These are phyloP conservation scores for Vitis riparia DNA, from an alignment of 164 flowering plant genomes.

Conservation along the genomic window DNA sequence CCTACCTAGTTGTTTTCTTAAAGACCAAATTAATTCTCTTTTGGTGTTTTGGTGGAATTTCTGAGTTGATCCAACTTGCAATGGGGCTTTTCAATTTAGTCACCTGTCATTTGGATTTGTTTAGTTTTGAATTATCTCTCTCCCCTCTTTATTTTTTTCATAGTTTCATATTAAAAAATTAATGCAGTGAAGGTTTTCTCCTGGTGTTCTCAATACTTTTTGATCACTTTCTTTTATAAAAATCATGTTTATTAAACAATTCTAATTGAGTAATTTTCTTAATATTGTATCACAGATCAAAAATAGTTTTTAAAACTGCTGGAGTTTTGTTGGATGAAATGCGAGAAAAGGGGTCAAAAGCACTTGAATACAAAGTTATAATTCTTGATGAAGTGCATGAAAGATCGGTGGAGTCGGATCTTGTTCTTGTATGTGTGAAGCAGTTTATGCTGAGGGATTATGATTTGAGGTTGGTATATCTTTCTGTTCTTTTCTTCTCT, in stretches of 20 bases:
- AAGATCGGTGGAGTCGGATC: slow-evolving; percentile 98
- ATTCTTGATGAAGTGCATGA: slow-evolving; percentile 99
- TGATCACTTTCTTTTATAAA: not conserved
- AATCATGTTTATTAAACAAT: no score
- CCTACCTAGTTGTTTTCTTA: no score
- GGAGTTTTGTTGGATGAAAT: slow-evolving; percentile 97
- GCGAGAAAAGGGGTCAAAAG: slow-evolving; percentile 81
- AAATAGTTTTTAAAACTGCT: slow-evolving; percentile 90
- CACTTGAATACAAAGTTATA: slow-evolving; percentile 82
- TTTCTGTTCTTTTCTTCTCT: not conserved
- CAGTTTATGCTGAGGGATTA: slow-evolving; percentile 74
- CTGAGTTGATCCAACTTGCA: no score
- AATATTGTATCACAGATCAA: slow-evolving; percentile 51
- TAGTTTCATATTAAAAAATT: no score
- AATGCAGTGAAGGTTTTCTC: no score
- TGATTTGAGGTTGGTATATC: slow-evolving; percentile 58
- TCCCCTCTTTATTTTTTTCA: no score
- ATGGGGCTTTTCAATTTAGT: no score
- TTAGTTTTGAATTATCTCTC: no score
- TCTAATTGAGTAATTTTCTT: not conserved
- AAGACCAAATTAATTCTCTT: no score
- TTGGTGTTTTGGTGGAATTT: no score
- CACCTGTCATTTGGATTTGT: no score
- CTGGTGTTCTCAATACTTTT: no score
- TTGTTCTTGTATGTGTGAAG: slow-evolving; percentile 92